Percentiles rank a stretch among this genome's conserved stretches.
Evolutionary conservation across 139 green algal genomes (phyloP).

Genomic region (Asterochloris sp.): DNA sequence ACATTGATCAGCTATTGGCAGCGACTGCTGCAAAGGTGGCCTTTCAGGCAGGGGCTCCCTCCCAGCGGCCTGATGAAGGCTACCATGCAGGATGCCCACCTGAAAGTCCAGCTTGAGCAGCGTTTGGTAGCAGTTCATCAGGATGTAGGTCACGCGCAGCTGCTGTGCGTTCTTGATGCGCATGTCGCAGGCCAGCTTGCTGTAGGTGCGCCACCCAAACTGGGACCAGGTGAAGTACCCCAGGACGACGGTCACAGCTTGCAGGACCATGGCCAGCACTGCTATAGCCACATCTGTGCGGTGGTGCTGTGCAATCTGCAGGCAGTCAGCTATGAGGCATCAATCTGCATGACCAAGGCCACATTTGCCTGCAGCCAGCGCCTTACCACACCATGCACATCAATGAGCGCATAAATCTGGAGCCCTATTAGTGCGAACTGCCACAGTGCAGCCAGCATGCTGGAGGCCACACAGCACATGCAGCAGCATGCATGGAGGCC

Average conservation of each 20-base stretch:
- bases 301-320: not conserved
- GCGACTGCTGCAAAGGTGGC: too few relatives aligned
- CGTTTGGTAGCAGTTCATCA: slow-evolving; percentile 27
- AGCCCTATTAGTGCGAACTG: too few relatives aligned
- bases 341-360: too few relatives aligned
- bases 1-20: too few relatives aligned
- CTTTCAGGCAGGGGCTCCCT: too few relatives aligned
- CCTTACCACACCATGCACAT: too few relatives aligned
- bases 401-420: not conserved
- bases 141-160: slow-evolving; percentile 20
- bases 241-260: slow-evolving; percentile 14
- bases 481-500: not conserved
- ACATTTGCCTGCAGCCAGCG: too few relatives aligned
- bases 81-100: not conserved
- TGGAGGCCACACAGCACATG: too few relatives aligned
- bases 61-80: too few relatives aligned
- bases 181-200: slow-evolving; percentile 32
- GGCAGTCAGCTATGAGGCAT: too few relatives aligned
- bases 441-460: not conserved
- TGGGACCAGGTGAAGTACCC: slow-evolving; percentile 25
- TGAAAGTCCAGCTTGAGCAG: slow-evolving; percentile 32
- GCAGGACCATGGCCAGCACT: slow-evolving; percentile 14
- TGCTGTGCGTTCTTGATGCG: slow-evolving; percentile 30
- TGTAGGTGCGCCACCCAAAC: slow-evolving; percentile 41
- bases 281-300: not conserved